phyloP scores from a whole-genome alignment of 306 rosid species.

The Dalbergia oliveri region DNA sequence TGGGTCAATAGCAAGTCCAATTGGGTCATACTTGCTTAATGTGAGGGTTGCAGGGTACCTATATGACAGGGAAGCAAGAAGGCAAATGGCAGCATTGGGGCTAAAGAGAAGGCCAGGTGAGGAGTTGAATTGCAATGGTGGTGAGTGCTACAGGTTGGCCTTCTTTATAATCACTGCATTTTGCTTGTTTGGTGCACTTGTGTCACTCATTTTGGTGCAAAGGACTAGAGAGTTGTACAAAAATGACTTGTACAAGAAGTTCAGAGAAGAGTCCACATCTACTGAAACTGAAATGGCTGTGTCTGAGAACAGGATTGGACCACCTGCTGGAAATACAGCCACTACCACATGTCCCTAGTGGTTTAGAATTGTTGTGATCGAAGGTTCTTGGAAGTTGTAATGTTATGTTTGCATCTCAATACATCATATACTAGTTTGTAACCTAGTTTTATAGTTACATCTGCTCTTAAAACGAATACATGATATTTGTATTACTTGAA shows the following conservation, averaged over 20 bases:
- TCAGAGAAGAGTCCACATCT: constrained; percentile 44
- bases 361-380: background rate
- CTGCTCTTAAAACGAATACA: background rate
- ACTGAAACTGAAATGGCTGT: constrained; percentile 42
- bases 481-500: background rate
- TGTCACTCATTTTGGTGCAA: constrained; percentile 55
- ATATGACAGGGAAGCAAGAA: constrained; percentile 57
- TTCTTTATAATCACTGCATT: constrained; percentile 56
- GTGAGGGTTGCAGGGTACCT: constrained; percentile 57
- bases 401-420: background rate
- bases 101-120: constrained; percentile 49
- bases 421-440: background rate
- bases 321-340: background rate
- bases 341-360: background rate
- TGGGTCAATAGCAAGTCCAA: constrained; percentile 79
- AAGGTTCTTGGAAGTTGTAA: background rate
- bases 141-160: constrained; percentile 54
- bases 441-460: background rate
- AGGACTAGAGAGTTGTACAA: constrained; percentile 62
- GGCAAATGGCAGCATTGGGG: constrained; percentile 48
- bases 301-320: constrained; percentile 26
- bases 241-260: constrained; percentile 61
- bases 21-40: constrained; percentile 57
- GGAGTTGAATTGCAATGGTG: constrained; percentile 56
- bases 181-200: constrained; percentile 56